phyloP scores from a whole-genome alignment of 83 land plant genomes.

The Isoetes engelmannii region DNA sequence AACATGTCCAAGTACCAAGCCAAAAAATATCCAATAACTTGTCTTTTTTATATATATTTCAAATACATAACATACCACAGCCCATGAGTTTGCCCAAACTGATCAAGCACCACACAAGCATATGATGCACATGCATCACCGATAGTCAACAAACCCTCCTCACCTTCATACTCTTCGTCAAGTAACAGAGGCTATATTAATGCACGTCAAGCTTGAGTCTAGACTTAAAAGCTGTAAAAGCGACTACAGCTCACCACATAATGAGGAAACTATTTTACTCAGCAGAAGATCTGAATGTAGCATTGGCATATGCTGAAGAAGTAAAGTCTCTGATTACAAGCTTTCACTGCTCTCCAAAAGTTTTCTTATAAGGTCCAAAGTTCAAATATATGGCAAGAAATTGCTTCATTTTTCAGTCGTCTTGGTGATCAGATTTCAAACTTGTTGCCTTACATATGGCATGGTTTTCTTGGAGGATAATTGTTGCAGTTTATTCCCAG shows the following conservation, averaged over 20 bases:
- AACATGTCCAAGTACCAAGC: not conserved
- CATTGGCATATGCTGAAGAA: no score
- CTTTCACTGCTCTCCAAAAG: no score
- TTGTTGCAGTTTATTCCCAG: no score
- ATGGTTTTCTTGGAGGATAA: no score
- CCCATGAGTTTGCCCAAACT: conserved; percentile 22
- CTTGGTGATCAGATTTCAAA: no score
- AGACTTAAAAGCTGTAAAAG: conserved; percentile 31
- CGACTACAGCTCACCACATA: conserved; percentile 28
- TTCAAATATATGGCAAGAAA: no score
- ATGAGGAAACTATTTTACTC: conserved; percentile 24
- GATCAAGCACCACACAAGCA: conserved; percentile 33
- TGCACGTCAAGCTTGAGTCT: conserved; percentile 10
- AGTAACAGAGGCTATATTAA: not conserved
- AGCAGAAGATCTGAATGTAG: conserved; percentile 32
- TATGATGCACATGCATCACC: conserved; percentile 26
- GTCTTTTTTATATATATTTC: not conserved
- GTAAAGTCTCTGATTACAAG: no score
- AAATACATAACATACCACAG: conserved; percentile 19
- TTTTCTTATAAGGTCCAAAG: no score
- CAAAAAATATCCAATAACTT: conserved; percentile 8
- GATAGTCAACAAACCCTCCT: conserved; percentile 11
- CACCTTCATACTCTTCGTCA: not conserved
- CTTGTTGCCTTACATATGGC: no score
- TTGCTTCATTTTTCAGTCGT: no score